These are phyloP conservation scores for Cryptococcus maquisensis DNA, from an alignment of 1,284 basidiomycete genomes.

Conservation along the genomic window DNA sequence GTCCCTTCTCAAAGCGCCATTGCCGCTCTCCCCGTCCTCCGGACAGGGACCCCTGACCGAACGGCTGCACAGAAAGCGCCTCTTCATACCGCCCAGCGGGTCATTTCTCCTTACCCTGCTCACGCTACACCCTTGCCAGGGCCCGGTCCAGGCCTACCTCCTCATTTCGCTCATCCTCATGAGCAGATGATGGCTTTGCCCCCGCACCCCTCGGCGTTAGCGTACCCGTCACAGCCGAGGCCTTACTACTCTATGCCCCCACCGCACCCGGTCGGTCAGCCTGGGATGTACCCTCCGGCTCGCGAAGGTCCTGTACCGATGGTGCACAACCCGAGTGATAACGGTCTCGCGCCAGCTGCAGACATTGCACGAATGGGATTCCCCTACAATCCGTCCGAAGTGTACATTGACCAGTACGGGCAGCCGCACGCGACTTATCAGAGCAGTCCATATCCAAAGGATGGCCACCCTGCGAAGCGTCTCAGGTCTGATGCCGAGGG, in stretches of 20 bases:
- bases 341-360: conserved; percentile 29
- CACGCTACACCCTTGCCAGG: conserved; percentile 6
- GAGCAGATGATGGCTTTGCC: conserved; percentile 23
- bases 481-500: conserved; percentile 12
- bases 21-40: conserved; percentile 38
- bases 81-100: conserved; percentile 1
- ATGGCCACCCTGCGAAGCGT: conserved; percentile 27
- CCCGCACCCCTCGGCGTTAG: conserved; percentile 21
- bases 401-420: conserved; percentile 44
- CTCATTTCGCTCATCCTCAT: conserved; percentile 26
- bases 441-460: conserved; percentile 7
- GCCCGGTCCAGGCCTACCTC: conserved; percentile 23
- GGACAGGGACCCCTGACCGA: conserved; percentile 29
- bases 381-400: conserved; percentile 28
- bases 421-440: conserved; percentile 31
- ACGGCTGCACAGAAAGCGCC: background rate
- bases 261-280: conserved; percentile 6
- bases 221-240: conserved; percentile 16
- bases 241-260: conserved; percentile 21
- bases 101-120: conserved; percentile 25
- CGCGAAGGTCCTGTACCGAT: conserved; percentile 9
- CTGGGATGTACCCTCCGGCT: conserved; percentile 10
- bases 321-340: conserved; percentile 14
- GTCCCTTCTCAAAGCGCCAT: conserved; percentile 56
- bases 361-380: conserved; percentile 38